These are phyloP conservation scores for Trametes sp. DNA, from an alignment of 1,284 basidiomycete genomes.

Conservation along the genomic window DNA sequence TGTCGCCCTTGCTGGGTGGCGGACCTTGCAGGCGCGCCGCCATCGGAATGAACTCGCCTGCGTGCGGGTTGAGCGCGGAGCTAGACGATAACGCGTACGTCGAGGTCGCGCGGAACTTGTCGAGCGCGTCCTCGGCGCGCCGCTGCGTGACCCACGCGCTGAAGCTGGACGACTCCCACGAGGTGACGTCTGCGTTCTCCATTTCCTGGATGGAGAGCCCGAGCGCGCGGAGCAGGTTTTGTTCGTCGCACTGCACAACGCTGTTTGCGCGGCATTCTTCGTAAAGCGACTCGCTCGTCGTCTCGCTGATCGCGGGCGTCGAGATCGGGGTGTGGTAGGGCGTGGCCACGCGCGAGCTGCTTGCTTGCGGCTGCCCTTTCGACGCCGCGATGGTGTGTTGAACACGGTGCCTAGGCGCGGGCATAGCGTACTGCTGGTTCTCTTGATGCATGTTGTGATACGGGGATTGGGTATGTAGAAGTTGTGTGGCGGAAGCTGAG, in stretches of 20 bases:
- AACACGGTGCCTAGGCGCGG: background rate
- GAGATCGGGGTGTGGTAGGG: conserved; percentile 10
- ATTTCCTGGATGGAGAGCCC: conserved; percentile 7
- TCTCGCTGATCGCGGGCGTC: conserved; percentile 13
- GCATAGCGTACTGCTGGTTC: background rate
- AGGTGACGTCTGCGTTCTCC: background rate
- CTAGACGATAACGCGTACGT: background rate
- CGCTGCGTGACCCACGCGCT: conserved; percentile 10
- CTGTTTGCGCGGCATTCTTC: background rate
- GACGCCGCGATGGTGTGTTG: background rate
- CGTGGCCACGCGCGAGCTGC: background rate
- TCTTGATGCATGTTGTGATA: conserved; percentile 1
- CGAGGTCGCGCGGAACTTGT: no score
- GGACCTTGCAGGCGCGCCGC: conserved; percentile 15
- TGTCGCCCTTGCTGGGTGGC: background rate
- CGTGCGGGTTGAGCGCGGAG: conserved; percentile 23
- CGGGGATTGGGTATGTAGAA: background rate
- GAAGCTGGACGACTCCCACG: conserved; percentile 7
- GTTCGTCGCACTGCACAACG: background rate
- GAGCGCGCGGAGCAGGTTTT: conserved; percentile 4
- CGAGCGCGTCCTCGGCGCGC: conserved; percentile 5
- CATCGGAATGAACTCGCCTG: conserved; percentile 30
- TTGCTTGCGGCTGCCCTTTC: background rate
- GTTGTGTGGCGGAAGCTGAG: background rate
- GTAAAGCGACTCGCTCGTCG: background rate